Evolutionary conservation across 768 basidiomycete genomes (phyloP).

Genomic region (Rhodosporidiobolus odoratus): DNA sequence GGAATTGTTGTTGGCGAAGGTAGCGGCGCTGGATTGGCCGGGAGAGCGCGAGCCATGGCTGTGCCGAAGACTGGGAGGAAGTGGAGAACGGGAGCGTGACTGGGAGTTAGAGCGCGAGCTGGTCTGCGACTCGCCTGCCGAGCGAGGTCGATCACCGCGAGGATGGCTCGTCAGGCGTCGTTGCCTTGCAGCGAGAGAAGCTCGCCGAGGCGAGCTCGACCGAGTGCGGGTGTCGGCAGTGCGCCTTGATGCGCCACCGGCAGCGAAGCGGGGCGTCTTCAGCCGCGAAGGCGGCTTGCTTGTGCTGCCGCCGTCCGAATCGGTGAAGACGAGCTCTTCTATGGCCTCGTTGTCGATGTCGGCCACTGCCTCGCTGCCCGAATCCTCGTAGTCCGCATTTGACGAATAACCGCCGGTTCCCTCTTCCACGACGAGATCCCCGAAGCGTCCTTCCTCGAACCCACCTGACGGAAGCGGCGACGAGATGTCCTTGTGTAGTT

Average conservation of each 20-base stretch:
- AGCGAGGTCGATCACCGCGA: slow-evolving; percentile 14
- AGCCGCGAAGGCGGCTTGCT: slow-evolving; percentile 27
- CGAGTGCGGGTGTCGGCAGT: neutral
- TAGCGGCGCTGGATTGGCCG: neutral
- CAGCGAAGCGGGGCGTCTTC: neutral
- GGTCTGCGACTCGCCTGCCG: slow-evolving; percentile 15
- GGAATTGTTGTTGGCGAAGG: neutral
- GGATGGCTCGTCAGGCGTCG: slow-evolving; percentile 35
- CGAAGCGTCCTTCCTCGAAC: slow-evolving; percentile 7
- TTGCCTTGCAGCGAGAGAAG: slow-evolving; percentile 24
- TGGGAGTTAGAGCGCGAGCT: slow-evolving; percentile 85
- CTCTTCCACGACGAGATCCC: slow-evolving; percentile 28
- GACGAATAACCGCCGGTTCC: slow-evolving; percentile 14
- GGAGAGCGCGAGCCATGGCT: slow-evolving; percentile 24
- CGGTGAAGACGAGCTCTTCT: slow-evolving; percentile 15
- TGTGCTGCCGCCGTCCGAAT: slow-evolving; percentile 33
- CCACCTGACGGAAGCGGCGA: slow-evolving; percentile 45
- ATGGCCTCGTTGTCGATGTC: slow-evolving; percentile 12
- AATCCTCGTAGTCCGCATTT: slow-evolving; percentile 23
- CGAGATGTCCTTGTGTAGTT: slow-evolving; percentile 67
- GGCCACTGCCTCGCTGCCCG: slow-evolving; percentile 30
- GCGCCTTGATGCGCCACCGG: neutral
- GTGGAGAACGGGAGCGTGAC: slow-evolving; percentile 85
- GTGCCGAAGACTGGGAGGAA: slow-evolving; percentile 40
- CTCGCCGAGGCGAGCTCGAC: slow-evolving; percentile 24